Base-by-base conservation (phyloP, 208 protist species). In the Balamuthia mandrillaris region DNA sequence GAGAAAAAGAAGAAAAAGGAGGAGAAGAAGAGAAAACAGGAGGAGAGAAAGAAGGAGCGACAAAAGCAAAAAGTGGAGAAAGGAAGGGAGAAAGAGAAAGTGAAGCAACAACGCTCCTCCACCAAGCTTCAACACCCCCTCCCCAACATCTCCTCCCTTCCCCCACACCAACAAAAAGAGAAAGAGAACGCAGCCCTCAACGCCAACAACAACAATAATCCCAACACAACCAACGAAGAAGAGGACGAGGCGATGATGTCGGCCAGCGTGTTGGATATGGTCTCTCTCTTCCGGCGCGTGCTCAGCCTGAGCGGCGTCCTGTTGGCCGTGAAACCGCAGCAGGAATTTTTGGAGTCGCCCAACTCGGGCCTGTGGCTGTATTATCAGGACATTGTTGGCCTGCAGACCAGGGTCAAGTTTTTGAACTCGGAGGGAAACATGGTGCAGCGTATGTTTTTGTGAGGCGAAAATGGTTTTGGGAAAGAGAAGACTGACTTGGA, bases 361-460 rank as follows among this genome's bases (percentile, higher is more conserved):
- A 81, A 81, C 49, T 37, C 66, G 37, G 16, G 68, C 0, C 14
- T 81, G 3, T 81, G 74, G 74, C n/a, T 81, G 33, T 81, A 81
- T 24, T 81, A 81, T 35, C 74, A 81, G 49, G 74, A 81, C 74
- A 81, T 81, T 14, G 74, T 81, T 44, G 45, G 74, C 74, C 56
- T 63, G 74, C 74, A 81, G 74, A 63, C 74, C 12, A 29, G 74
- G n/a, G 37, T 81, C 74, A 81, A 81, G 52, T 81, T 81, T n/a
- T 63, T 81, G 74, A 61, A 29, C 74, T n/a, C n/a, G n/a, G n/a
- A n/a, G n/a, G n/a, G n/a, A n/a, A n/a, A n/a, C n/a, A n/a, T n/a
- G n/a, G n/a, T n/a, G n/a, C n/a, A n/a, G n/a, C n/a, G n/a, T n/a
- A n/a, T n/a, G n/a, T n/a, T n/a, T n/a, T n/a, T n/a, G n/a, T n/a